Evolutionary conservation across 768 basidiomycete genomes (phyloP).

Genomic region (Phylloporus sp.): DNA sequence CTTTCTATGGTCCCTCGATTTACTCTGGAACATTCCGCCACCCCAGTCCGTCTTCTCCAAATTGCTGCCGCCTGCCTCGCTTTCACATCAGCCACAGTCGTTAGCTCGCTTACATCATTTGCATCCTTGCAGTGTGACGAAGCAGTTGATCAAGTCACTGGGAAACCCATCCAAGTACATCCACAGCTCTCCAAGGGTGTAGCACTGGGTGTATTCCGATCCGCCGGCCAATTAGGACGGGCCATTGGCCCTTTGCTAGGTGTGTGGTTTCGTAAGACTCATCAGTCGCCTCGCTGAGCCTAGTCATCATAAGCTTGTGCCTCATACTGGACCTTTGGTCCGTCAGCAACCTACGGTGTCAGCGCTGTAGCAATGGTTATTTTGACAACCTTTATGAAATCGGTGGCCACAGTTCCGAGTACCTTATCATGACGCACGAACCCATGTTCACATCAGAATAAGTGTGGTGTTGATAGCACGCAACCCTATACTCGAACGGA

Average conservation of each 20-base stretch:
- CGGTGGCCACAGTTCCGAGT: constrained; percentile 29
- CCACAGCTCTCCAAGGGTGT: constrained; percentile 76
- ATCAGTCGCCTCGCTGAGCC: constrained; percentile 8
- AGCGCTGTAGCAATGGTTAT: constrained; percentile 62
- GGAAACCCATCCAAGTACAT: constrained; percentile 50
- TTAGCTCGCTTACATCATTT: constrained; percentile 86
- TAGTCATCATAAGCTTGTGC: constrained; percentile 57
- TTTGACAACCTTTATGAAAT: constrained; percentile 54
- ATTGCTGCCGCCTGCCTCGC: constrained; percentile 81
- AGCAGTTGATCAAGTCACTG: constrained; percentile 49
- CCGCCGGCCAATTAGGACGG: constrained; percentile 90
- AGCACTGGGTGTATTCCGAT: constrained; percentile 82
- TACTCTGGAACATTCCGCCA: constrained; percentile 34
- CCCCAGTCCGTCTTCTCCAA: constrained; percentile 53
- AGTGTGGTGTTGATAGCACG: neutral
- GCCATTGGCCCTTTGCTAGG: constrained; percentile 91
- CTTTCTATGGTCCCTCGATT: constrained; percentile 68
- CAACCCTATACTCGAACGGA: constrained; percentile 1
- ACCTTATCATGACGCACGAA: constrained; percentile 1
- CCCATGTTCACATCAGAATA: constrained; percentile 4
- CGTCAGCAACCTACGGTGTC: constrained; percentile 65
- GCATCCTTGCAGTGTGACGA: constrained; percentile 92
- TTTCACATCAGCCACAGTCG: constrained; percentile 93
- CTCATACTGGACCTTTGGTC: constrained; percentile 86
- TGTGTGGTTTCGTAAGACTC: constrained; percentile 30